Percentiles rank a stretch among this genome's conserved stretches.
These are phyloP conservation scores for Tuber microsphaerosporum DNA, from an alignment of 495 filamentous ascomycete species.

Conservation along the genomic window DNA sequence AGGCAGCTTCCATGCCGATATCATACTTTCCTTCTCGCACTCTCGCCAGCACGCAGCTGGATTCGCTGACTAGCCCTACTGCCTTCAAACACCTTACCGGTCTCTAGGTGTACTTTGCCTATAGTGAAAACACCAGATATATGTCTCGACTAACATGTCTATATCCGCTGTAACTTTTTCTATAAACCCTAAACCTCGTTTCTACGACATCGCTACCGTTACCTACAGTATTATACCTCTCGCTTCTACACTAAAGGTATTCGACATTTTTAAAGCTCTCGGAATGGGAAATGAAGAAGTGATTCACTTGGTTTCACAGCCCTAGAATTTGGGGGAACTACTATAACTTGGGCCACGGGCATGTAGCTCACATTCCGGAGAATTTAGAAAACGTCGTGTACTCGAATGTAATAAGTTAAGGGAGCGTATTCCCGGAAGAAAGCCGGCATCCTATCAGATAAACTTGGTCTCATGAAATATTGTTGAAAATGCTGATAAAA, in stretches of 20 bases:
- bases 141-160: not conserved
- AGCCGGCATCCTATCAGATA: not conserved
- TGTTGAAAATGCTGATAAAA: not conserved
- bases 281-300: too few species aligned
- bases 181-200: not conserved
- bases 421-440: too few species aligned
- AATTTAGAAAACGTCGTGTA: too few species aligned
- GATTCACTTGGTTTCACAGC: too few species aligned
- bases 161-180: not conserved
- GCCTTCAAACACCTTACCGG: not conserved
- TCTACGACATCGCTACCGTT: not conserved
- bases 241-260: not conserved
- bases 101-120: not conserved
- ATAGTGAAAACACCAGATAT: not conserved
- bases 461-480: not conserved
- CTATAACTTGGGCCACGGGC: too few species aligned
- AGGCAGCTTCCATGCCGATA: not conserved
- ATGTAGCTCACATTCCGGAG: too few species aligned
- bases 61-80: not conserved
- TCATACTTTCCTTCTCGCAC: not conserved
- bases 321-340: too few species aligned
- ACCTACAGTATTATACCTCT: too few species aligned
- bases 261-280: too few species aligned
- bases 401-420: too few species aligned
- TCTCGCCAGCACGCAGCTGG: not conserved